Evolutionary conservation across 495 filamentous ascomycete genomes (phyloP).

Genomic region (Friedmanniomyces simplex): DNA sequence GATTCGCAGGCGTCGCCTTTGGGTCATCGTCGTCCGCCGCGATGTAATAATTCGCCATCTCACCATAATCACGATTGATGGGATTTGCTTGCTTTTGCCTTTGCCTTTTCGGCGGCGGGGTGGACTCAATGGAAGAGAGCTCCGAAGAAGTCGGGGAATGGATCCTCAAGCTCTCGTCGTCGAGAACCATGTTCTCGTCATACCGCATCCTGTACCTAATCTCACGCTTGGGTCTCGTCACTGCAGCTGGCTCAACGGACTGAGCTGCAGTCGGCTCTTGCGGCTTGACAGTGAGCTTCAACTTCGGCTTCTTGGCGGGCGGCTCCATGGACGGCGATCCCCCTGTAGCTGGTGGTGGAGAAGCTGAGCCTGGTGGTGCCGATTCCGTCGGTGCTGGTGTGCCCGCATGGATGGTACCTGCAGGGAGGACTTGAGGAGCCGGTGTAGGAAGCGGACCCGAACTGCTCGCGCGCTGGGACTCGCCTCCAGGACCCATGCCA

Average conservation of each 20-base stretch:
- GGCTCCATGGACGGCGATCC: constrained; percentile 1
- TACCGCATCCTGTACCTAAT: constrained; percentile 10
- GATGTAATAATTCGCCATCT: constrained; percentile 10
- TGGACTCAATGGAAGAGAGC: background rate
- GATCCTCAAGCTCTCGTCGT: constrained; percentile 5
- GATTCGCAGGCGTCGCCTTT: background rate
- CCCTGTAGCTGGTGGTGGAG: background rate
- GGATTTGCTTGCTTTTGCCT: background rate
- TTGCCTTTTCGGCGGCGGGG: background rate
- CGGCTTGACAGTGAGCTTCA: constrained; percentile 7
- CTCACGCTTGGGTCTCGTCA: constrained; percentile 2
- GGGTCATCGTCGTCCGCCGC: constrained; percentile 2
- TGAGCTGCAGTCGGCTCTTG: background rate
- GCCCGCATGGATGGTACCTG: background rate
- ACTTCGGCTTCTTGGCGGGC: constrained; percentile 5
- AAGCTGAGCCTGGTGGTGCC: background rate
- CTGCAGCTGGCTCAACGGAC: background rate
- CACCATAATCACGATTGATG: constrained; percentile 2
- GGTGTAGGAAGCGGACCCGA: background rate
- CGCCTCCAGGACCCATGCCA: constrained; percentile 5
- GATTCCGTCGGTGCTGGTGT: background rate
- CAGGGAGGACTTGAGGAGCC: background rate
- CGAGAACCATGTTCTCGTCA: constrained; percentile 16
- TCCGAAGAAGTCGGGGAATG: constrained; percentile 1
- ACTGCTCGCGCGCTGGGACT: background rate